Base-by-base conservation (phyloP, 257 asterid species). In the Schizonepeta tenuifolia region DNA sequence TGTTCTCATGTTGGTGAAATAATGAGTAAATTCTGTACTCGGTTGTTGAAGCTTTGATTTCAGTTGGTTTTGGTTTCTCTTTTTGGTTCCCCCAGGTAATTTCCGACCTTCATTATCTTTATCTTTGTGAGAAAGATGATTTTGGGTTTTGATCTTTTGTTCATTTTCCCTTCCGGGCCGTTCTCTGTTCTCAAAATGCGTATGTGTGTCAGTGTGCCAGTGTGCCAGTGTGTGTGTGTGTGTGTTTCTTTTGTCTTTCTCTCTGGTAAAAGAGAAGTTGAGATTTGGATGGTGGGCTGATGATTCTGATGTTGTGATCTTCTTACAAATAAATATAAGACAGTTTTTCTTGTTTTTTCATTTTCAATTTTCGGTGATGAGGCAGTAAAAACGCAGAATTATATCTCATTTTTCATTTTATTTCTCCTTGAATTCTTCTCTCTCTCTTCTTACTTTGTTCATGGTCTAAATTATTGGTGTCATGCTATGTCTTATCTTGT, bases 71-170 rank as follows among this genome's bases (percentile, higher is more conserved):
- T 74, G 56, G 7, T 58, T 47, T 38, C 43, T 38, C 43, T 38
- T 40, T 50, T 63, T 14, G 57, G 24, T 77, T 9, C 67, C 7
- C 13, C 71, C 76, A 65, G 81, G 82, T 79, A 58, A 71, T 53
- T 66, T 72, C 36, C 64, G n/a, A 18, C 28, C 49, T 50, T 36
- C 71, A 14, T 53, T 72, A 5, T n/a, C 28, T 67, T 18, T 36
- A 2, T n/a, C 28, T 67, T 22, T 43, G 4, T 11, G 58, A 40
- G 49, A 28, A 9, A 12, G 65, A 67, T 66, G 82, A 51, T 33
- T 41, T 69, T 79, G 85, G 78, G 79, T 58, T 71, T 72, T 62
- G 78, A 71, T 81, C 66, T 77, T 79, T 54, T 56, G 41, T 72
- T 73, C 40, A 13, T 55, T 67, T 72, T 61, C 82, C 49, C 70